phyloP scores from a whole-genome alignment of 1,284 basidiomycete genomes.

The Marasmius oreades region DNA sequence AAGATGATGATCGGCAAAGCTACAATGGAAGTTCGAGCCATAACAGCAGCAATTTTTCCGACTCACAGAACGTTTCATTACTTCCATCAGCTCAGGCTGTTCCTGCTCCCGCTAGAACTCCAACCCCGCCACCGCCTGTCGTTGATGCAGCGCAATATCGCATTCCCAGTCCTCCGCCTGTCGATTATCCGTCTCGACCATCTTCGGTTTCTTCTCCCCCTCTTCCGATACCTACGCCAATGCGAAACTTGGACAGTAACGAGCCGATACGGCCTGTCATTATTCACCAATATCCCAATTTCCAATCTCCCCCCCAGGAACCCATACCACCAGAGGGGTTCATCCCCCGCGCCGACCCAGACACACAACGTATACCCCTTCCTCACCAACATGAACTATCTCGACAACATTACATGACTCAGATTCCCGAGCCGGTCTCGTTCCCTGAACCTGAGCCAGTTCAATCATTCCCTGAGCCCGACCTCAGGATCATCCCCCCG shows the following conservation, averaged over 20 bases:
- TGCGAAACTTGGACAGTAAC: neutral
- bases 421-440: neutral
- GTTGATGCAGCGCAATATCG: conserved; percentile 4
- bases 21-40: neutral
- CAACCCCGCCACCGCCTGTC: neutral
- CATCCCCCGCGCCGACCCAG: conserved; percentile 5
- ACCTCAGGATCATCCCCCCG: conserved; percentile 9
- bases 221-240: conserved; percentile 2
- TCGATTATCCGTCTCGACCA: neutral
- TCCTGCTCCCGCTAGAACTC: neutral
- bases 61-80: neutral
- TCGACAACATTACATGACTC: conserved; percentile 5
- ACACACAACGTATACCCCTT: conserved; percentile 3
- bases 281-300: conserved; percentile 8
- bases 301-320: conserved; percentile 1
- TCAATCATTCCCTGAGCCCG: conserved; percentile 2
- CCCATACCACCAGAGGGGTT: conserved; percentile 12
- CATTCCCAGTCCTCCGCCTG: conserved; percentile 3
- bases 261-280: conserved; percentile 9
- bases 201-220: neutral
- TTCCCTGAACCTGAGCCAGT: conserved; percentile 3
- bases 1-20: neutral
- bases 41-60: neutral
- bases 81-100: neutral
- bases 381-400: conserved; percentile 11